Evolutionary conservation across 2,329 filamentous ascomycete genomes (phyloP).

Genomic region (Claviceps pazoutovae): DNA sequence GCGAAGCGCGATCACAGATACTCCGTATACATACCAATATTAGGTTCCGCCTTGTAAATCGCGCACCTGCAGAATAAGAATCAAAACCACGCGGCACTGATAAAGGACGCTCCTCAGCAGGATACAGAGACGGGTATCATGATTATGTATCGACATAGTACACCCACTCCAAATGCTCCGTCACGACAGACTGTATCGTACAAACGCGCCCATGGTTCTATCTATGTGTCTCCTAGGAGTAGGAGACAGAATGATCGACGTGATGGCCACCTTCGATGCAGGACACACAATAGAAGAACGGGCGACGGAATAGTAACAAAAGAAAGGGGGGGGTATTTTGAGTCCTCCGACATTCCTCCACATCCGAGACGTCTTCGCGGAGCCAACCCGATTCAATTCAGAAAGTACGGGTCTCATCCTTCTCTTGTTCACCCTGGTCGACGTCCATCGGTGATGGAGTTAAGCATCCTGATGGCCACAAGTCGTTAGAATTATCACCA

Average conservation of each 20-base stretch:
- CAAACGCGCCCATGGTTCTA: not conserved
- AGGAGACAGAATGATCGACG: too few relatives aligned
- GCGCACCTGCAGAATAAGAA: not conserved
- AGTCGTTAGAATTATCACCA: not conserved
- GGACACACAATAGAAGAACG: not conserved
- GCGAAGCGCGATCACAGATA: too few relatives aligned
- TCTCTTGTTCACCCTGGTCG: constrained; percentile 5
- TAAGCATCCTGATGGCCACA: constrained; percentile 9
- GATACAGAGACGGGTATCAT: constrained; percentile 5
- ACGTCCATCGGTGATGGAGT: constrained; percentile 12
- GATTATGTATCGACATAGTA: not conserved
- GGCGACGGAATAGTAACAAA: not conserved
- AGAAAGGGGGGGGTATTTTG: constrained; percentile 3
- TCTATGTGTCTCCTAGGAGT: not conserved
- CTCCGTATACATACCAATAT: too few relatives aligned
- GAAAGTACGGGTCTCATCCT: not conserved
- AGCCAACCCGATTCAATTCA: not conserved
- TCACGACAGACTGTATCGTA: not conserved
- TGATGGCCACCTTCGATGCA: not conserved
- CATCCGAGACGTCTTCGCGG: not conserved
- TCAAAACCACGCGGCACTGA: not conserved
- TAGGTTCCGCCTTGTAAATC: too few relatives aligned
- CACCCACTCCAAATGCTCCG: not conserved
- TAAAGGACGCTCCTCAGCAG: not conserved
- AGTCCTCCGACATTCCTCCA: not conserved